Evolutionary conservation across 305 asterid species (phyloP).

Genomic region (Solanum aculeatissimum): DNA sequence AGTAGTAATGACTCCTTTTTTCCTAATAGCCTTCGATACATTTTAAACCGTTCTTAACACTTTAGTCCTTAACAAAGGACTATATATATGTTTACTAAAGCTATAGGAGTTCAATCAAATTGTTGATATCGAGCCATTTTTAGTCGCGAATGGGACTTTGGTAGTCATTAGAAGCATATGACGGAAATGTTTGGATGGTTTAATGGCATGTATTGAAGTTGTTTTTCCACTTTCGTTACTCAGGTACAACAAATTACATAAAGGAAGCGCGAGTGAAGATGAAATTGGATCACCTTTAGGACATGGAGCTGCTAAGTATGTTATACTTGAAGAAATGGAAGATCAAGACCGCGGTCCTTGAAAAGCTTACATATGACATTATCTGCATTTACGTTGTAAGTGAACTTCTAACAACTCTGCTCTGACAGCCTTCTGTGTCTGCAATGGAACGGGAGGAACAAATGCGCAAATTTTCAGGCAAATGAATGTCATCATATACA

Average conservation of each 20-base stretch:
- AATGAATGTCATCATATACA: background rate
- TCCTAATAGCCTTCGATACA: too few relatives aligned
- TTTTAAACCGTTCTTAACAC: too few relatives aligned
- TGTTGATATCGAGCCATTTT: background rate
- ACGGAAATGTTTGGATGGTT: background rate
- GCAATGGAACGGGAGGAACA: background rate
- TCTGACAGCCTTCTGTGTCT: background rate
- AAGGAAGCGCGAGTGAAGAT: constrained; percentile 32
- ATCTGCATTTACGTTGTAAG: constrained; percentile 16
- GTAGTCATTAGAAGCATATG: background rate
- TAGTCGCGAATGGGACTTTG: background rate
- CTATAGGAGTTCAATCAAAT: background rate
- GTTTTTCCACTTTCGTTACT: background rate
- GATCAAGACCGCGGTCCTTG: constrained; percentile 43
- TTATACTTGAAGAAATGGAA: constrained; percentile 83
- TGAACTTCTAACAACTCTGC: constrained; percentile 14
- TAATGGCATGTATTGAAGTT: background rate
- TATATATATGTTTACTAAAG: background rate
- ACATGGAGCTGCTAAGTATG: constrained; percentile 49
- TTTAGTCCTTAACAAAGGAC: too few relatives aligned
- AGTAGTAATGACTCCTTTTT: too few relatives aligned
- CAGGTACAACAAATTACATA: constrained; percentile 73
- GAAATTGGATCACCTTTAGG: constrained; percentile 13
- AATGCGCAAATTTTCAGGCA: background rate
- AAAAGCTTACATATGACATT: constrained; percentile 3